phyloP scores from a whole-genome alignment of 2,329 filamentous ascomycete genomes.

The Claviceps digitariae region DNA sequence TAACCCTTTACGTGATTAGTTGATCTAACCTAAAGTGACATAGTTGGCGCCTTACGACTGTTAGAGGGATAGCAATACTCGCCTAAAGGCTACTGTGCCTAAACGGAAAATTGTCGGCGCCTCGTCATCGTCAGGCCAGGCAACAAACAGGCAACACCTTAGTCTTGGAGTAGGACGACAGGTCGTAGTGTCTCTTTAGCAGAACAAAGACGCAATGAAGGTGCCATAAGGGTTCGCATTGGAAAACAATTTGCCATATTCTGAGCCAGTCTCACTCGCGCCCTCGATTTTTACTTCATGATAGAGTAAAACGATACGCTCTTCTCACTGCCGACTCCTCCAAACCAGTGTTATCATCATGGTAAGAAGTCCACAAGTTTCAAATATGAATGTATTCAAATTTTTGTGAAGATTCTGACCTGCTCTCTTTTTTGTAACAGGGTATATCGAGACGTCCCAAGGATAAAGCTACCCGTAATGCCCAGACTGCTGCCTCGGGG shows the following conservation, averaged over 20 bases:
- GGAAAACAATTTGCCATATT: background rate
- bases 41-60: no score
- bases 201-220: background rate
- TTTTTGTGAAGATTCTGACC: background rate
- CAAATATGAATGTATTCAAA: constrained; percentile 4
- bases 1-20: no score
- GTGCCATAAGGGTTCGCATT: background rate
- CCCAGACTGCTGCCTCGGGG: constrained; percentile 25
- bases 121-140: constrained; percentile 19
- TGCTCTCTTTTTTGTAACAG: constrained; percentile 10
- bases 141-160: constrained; percentile 6
- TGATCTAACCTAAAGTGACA: no score
- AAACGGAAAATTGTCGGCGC: constrained; percentile 22
- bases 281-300: constrained; percentile 9
- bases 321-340: constrained; percentile 3
- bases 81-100: constrained; percentile 16
- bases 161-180: background rate
- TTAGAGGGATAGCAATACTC: constrained; percentile 6
- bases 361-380: constrained; percentile 15
- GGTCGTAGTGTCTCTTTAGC: background rate
- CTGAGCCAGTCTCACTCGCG: background rate
- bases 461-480: constrained; percentile 24
- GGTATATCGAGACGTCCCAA: constrained; percentile 28
- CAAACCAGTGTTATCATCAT: constrained; percentile 14
- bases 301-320: constrained; percentile 10